Percentiles rank a stretch among this genome's conserved stretches.
Evolutionary conservation across 768 basidiomycete species (phyloP).

Genomic region (Lentinula sp.): DNA sequence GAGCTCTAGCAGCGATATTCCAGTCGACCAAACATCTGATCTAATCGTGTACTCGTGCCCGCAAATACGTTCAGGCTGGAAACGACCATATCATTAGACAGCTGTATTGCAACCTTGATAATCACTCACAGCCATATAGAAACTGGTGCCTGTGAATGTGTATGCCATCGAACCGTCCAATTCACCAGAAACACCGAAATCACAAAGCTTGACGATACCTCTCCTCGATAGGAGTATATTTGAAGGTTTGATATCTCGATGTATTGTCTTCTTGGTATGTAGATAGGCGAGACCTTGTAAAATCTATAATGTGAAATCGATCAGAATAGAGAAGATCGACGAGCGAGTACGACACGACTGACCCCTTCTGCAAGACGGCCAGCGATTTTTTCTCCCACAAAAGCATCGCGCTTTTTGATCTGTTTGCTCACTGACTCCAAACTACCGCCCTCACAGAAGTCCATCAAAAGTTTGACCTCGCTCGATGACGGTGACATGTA

Average conservation of each 20-base stretch:
- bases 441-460: constrained; percentile 81
- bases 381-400: constrained; percentile 83
- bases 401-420: constrained; percentile 69
- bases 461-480: constrained; percentile 96
- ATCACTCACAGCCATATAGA: constrained; percentile 93
- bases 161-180: constrained; percentile 87
- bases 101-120: neutral
- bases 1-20: constrained; percentile 89
- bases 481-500: constrained; percentile 83
- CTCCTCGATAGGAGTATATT: constrained; percentile 87
- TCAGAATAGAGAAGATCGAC: constrained; percentile 3
- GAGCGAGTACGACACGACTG: constrained; percentile 20
- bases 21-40: constrained; percentile 98
- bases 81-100: constrained; percentile 4
- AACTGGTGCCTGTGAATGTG: constrained; percentile 96
- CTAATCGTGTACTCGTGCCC: constrained; percentile 91
- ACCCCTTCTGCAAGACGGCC: constrained; percentile 94
- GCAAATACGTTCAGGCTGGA: constrained; percentile 87
- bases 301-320: constrained; percentile 37
- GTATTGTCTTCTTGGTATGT: constrained; percentile 87
- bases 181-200: constrained; percentile 98
- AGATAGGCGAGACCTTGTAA: constrained; percentile 92
- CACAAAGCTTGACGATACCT: constrained; percentile 87
- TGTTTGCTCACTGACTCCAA: constrained; percentile 85
- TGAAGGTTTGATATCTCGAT: constrained; percentile 93